Evolutionary conservation across 23 red algal genomes (phyloP).

Genomic region (Cyanidioschyzon merolae): DNA sequence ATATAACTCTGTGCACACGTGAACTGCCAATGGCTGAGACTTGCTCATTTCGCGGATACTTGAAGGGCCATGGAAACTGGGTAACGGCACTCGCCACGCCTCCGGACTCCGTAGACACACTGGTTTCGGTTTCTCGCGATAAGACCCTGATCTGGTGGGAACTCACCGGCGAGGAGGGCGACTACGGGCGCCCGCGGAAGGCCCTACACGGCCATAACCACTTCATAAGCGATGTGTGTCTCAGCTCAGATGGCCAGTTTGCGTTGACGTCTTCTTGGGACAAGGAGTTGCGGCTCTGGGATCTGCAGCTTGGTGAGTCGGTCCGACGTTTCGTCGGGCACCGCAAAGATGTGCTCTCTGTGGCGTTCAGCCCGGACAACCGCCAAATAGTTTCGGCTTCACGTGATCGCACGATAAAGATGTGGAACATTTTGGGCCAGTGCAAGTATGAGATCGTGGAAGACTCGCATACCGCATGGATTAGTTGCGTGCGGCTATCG

Average conservation of each 20-base stretch:
- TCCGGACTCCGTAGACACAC: slow-evolving; percentile 47
- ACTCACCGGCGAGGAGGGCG: slow-evolving; percentile 52
- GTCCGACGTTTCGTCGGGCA: slow-evolving; percentile 88
- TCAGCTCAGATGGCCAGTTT: slow-evolving; percentile 90
- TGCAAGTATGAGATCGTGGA: slow-evolving; percentile 95
- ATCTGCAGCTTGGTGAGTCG: slow-evolving; percentile 53
- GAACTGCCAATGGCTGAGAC: slow-evolving; percentile 67
- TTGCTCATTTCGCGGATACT: slow-evolving; percentile 53
- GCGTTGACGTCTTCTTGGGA: slow-evolving; percentile 97
- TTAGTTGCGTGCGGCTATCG: slow-evolving; percentile 88
- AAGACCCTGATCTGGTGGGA: slow-evolving; percentile 95
- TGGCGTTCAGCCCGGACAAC: slow-evolving; percentile 90
- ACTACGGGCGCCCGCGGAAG: slow-evolving; percentile 53
- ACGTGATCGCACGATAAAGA: slow-evolving; percentile 95
- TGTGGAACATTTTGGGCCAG: slow-evolving; percentile 98
- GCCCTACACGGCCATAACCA: slow-evolving; percentile 76
- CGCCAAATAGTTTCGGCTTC: slow-evolving; percentile 94
- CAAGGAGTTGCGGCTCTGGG: slow-evolving; percentile 85
- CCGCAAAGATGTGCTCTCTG: slow-evolving; percentile 93
- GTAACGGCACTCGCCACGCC: slow-evolving; percentile 80
- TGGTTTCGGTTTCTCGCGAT: slow-evolving; percentile 87
- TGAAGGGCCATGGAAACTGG: slow-evolving; percentile 93
- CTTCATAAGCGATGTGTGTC: slow-evolving; percentile 89
- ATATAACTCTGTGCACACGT: too few species aligned
- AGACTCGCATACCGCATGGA: slow-evolving; percentile 86